Evolutionary conservation across 176 grass and related monocot genomes (phyloP).

Genomic region (Saccharum officinarum): DNA sequence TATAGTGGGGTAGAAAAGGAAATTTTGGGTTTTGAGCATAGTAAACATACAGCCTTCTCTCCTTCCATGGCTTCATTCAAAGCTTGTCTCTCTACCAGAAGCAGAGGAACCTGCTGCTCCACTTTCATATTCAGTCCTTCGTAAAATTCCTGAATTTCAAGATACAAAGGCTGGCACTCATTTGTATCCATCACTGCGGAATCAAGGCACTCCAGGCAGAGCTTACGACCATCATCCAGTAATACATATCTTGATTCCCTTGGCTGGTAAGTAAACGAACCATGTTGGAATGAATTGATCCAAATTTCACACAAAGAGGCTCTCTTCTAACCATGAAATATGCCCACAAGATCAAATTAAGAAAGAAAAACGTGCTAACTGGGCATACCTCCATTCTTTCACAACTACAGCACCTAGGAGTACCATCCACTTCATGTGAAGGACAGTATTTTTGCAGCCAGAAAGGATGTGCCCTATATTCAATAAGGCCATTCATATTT

Average conservation of each 20-base stretch:
- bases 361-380: conserved; percentile 15
- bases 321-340: conserved; percentile 22
- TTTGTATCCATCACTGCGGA: conserved; percentile 87
- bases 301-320: neutral
- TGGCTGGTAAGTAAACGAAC: conserved; percentile 57
- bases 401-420: conserved; percentile 97
- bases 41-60: conserved; percentile 72
- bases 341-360: neutral
- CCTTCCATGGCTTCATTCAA: conserved; percentile 99
- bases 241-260: conserved; percentile 85
- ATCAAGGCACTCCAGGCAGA: conserved; percentile 94
- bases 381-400: conserved; percentile 91
- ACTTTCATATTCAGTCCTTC: conserved; percentile 98
- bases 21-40: conserved; percentile 23
- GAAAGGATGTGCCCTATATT: conserved; percentile 95
- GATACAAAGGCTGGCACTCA: conserved; percentile 86
- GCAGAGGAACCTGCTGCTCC: conserved; percentile 88
- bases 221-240: conserved; percentile 84
- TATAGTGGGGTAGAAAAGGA: neutral
- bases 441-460: conserved; percentile 98
- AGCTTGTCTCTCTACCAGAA: conserved; percentile 96
- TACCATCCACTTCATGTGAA: conserved; percentile 88
- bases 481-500: conserved; percentile 83
- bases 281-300: conserved; percentile 35
- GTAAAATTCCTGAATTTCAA: conserved; percentile 90